A percentile compares a stretch with the other conserved stretches of the same genome.
phyloP scores from a whole-genome alignment of 208 protist genomes.

The Acanthamoeba pearcei region DNA sequence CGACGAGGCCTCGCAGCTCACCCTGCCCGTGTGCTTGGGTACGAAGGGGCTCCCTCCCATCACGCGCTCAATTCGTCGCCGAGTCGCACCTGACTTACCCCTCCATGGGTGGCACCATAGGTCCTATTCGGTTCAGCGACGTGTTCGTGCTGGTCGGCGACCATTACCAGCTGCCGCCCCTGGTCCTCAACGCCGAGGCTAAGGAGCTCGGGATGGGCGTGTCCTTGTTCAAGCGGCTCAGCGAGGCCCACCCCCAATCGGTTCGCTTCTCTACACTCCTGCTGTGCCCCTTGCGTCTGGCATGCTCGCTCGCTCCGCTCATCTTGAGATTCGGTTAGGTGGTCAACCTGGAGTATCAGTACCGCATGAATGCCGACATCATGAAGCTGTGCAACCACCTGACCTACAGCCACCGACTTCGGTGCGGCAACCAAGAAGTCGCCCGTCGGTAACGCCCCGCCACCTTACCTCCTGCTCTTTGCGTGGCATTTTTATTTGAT shows the following conservation, averaged over 20 bases:
- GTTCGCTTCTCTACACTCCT: background rate
- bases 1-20: slow-evolving; percentile 89
- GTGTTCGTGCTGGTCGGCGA: slow-evolving; percentile 83
- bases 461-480: background rate
- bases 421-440: slow-evolving; percentile 75
- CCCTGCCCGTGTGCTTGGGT: slow-evolving; percentile 84
- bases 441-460: background rate
- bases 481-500: too few species aligned
- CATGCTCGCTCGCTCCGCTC: background rate
- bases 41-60: slow-evolving; percentile 68
- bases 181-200: slow-evolving; percentile 83
- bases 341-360: slow-evolving; percentile 85
- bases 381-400: slow-evolving; percentile 88
- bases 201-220: slow-evolving; percentile 82
- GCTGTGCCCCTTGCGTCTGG: too few species aligned
- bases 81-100: background rate
- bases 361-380: slow-evolving; percentile 89
- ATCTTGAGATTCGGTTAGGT: slow-evolving; percentile 35
- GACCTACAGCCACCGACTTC: slow-evolving; percentile 85
- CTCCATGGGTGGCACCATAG: background rate
- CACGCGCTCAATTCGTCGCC: too few species aligned
- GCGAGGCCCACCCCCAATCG: slow-evolving; percentile 81
- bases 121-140: slow-evolving; percentile 61
- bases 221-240: slow-evolving; percentile 86
- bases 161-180: slow-evolving; percentile 86